Conservation (phyloP, 2,329 filamentous ascomycete species). For the Elsinoe necatrix region DNA sequence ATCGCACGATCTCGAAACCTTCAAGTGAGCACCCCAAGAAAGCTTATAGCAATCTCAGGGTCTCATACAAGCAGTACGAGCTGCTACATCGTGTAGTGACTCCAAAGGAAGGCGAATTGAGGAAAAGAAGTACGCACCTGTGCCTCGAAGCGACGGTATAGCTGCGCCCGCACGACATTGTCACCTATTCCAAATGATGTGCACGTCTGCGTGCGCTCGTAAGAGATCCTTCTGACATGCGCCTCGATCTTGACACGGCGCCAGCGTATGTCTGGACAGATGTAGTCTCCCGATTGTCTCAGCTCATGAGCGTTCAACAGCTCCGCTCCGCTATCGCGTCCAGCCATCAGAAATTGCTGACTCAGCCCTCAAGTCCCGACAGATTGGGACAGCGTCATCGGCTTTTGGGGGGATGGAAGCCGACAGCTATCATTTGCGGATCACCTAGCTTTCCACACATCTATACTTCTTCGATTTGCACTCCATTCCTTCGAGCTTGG, state of each 20-base stretch:
- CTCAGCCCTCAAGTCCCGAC: neutral
- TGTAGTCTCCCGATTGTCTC: slow-evolving; percentile 8
- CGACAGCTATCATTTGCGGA: neutral
- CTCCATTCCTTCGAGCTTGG: neutral
- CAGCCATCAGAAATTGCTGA: neutral
- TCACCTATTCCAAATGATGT: neutral
- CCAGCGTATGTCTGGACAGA: neutral
- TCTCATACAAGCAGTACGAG: neutral
- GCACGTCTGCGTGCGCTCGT: slow-evolving; percentile 1
- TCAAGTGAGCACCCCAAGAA: too few species aligned
- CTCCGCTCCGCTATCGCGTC: slow-evolving; percentile 8
- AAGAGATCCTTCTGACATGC: too few species aligned
- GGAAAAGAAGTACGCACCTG: slow-evolving; percentile 3
- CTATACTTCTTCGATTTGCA: neutral
- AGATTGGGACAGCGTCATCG: slow-evolving; percentile 7
- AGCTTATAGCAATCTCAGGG: too few species aligned
- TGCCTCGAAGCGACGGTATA: slow-evolving; percentile 3
- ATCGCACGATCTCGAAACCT: too few species aligned
- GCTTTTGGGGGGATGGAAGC: neutral
- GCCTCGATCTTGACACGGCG: neutral
- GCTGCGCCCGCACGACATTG: slow-evolving; percentile 5
- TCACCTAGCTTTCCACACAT: neutral
- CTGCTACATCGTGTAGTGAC: neutral
- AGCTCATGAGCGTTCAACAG: neutral
- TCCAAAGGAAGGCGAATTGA: neutral